Conservation (phyloP, 495 filamentous ascomycete genomes). For the Trichocladium antarcticum region DNA sequence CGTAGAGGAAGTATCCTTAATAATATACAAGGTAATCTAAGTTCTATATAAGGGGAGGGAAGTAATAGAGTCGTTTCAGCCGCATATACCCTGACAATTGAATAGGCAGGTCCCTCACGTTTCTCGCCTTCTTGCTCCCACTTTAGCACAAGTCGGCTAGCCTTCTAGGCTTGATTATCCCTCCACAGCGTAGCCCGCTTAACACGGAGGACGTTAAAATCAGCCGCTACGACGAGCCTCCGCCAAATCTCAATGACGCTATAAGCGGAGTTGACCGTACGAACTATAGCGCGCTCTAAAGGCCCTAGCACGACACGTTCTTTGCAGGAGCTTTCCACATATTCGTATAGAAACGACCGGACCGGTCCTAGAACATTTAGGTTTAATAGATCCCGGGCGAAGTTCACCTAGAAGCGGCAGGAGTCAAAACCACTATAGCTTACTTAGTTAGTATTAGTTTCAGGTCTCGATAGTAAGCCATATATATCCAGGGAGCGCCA, state of each 20-base stretch:
- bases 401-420: constrained; percentile 2
- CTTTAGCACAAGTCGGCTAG: neutral
- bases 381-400: neutral
- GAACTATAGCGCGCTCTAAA: constrained; percentile 2
- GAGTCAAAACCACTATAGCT: neutral
- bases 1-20: neutral
- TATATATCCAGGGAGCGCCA: neutral
- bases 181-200: neutral
- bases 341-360: constrained; percentile 1
- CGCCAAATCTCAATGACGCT: constrained; percentile 7
- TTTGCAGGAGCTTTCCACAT: constrained; percentile 1
- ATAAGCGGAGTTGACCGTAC: constrained; percentile 2
- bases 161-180: neutral
- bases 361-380: neutral
- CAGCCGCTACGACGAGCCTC: constrained; percentile 2
- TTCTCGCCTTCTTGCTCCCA: constrained; percentile 5
- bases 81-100: constrained; percentile 1
- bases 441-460: constrained; percentile 4
- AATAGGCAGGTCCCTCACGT: constrained; percentile 3
- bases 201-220: constrained; percentile 4
- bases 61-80: constrained; percentile 2
- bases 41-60: neutral
- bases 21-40: constrained; percentile 1
- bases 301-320: constrained; percentile 5
- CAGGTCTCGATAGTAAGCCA: neutral